These are phyloP conservation scores for Catharanthus roseus DNA, from an alignment of 257 asterid species.

Conservation along the genomic window DNA sequence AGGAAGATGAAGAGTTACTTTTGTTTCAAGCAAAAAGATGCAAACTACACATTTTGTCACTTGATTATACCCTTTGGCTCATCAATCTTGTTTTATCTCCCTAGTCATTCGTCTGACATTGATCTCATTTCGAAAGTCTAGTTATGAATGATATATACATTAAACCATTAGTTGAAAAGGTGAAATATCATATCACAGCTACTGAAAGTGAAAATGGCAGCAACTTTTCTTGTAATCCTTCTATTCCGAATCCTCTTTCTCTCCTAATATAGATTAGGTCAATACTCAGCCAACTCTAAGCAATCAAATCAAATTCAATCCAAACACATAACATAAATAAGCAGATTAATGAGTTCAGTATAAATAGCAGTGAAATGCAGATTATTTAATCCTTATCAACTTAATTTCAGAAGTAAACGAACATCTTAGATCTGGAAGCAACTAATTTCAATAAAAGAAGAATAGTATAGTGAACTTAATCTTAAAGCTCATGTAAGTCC, in stretches of 20 bases:
- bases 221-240: neutral
- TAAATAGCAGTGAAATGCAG: neutral
- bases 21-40: neutral
- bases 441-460: neutral
- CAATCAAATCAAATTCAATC: neutral
- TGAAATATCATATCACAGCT: neutral
- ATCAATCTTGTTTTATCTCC: neutral
- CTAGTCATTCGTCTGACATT: neutral
- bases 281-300: neutral
- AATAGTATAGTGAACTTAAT: neutral
- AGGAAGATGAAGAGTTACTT: neutral
- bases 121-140: neutral
- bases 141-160: neutral
- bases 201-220: neutral
- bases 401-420: neutral
- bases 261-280: neutral
- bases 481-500: neutral
- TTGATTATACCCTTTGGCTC: neutral
- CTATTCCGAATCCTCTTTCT: neutral
- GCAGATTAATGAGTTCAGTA: neutral
- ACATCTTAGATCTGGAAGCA: neutral
- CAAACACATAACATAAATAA: neutral
- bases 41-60: neutral
- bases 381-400: neutral
- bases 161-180: neutral